Conservation (phyloP, 1,139 yeast species). For the Spathaspora sp. region DNA sequence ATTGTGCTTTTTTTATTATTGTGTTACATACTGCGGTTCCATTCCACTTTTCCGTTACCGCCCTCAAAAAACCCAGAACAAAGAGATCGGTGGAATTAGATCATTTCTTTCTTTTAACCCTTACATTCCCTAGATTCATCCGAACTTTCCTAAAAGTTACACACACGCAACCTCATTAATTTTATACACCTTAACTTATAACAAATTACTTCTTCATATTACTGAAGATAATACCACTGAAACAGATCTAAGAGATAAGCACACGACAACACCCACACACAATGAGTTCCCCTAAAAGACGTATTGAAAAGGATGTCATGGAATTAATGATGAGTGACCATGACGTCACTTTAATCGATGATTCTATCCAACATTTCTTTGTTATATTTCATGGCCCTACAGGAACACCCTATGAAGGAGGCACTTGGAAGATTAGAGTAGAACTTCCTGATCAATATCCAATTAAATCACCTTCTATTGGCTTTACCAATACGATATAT, state of each 20-base stretch:
- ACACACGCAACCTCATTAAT: neutral
- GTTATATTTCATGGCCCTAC: constrained; percentile 86
- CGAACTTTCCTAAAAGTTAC: neutral
- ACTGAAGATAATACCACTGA: neutral
- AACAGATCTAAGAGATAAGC: neutral
- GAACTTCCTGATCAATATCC: constrained; percentile 97
- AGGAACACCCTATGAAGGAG: constrained; percentile 88
- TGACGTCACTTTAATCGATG: constrained; percentile 82
- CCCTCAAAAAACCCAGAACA: neutral
- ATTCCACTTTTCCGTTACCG: neutral
- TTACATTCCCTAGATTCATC: neutral
- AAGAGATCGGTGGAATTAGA: neutral
- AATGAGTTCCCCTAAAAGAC: constrained; percentile 77
- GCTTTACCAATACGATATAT: constrained; percentile 85
- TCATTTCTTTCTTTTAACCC: neutral
- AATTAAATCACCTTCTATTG: constrained; percentile 92
- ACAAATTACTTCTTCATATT: neutral
- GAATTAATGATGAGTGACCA: constrained; percentile 95
- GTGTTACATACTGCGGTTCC: neutral
- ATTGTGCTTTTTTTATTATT: neutral
- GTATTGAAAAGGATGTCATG: constrained; percentile 97
- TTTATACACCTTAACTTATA: neutral
- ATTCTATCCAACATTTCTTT: constrained; percentile 86
- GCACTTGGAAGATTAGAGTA: constrained; percentile 88
- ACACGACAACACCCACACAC: neutral